These are phyloP conservation scores for Huntiella omanensis DNA, from an alignment of 2,329 filamentous ascomycete species.

Conservation along the genomic window DNA sequence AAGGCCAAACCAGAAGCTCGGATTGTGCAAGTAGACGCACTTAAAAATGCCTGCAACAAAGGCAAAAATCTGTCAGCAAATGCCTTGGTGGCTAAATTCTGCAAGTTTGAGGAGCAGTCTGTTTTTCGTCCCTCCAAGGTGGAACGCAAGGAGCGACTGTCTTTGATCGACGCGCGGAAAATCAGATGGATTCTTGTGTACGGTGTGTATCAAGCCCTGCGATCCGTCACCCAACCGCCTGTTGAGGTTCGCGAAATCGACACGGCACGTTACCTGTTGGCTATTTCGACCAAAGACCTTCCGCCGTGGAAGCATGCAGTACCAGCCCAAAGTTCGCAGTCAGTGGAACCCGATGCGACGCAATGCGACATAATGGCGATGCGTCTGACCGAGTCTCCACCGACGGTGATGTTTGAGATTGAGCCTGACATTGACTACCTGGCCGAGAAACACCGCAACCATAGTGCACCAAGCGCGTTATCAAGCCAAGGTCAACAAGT, in stretches of 20 bases:
- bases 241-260: conserved; percentile 39
- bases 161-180: conserved; percentile 49
- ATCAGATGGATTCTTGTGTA: conserved; percentile 66
- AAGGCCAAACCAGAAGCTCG: conserved; percentile 29
- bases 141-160: conserved; percentile 14
- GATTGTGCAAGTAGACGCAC: conserved; percentile 31
- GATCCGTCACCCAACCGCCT: conserved; percentile 41
- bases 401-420: conserved; percentile 20
- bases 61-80: conserved; percentile 23
- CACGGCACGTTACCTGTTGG: conserved; percentile 36
- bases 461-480: conserved; percentile 5
- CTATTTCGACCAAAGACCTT: conserved; percentile 23
- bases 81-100: conserved; percentile 47
- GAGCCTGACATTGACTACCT: conserved; percentile 39
- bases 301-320: conserved; percentile 27
- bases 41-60: conserved; percentile 31
- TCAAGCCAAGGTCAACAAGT: conserved; percentile 2
- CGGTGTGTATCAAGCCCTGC: conserved; percentile 51
- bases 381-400: not conserved
- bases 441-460: conserved; percentile 21
- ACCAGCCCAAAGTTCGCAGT: conserved; percentile 13
- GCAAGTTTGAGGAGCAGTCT: conserved; percentile 46
- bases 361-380: conserved; percentile 1
- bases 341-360: conserved; percentile 11
- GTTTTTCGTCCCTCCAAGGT: conserved; percentile 17